Conservation (phyloP, 2,329 filamentous ascomycete species). For the Botryotinia globosa region DNA sequence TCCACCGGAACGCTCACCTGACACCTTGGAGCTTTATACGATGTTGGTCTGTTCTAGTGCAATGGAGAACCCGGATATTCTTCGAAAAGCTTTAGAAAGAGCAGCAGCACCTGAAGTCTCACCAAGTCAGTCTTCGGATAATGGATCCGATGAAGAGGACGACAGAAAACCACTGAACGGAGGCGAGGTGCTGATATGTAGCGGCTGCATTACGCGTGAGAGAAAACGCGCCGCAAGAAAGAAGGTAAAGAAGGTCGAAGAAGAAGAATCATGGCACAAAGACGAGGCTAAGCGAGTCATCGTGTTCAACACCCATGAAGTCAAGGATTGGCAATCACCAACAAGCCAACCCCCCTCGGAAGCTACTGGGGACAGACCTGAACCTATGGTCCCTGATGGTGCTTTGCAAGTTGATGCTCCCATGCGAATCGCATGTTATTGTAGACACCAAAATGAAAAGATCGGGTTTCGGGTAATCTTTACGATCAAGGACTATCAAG, state of each 20-base stretch:
- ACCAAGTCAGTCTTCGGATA: slow-evolving; percentile 23
- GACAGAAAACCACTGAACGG: slow-evolving; percentile 75
- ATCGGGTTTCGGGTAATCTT: slow-evolving; percentile 90
- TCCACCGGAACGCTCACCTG: slow-evolving; percentile 60
- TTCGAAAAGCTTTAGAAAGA: slow-evolving; percentile 56
- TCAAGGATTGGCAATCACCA: slow-evolving; percentile 76
- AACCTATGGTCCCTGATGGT: slow-evolving; percentile 51
- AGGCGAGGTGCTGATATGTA: slow-evolving; percentile 89
- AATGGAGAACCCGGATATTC: slow-evolving; percentile 69
- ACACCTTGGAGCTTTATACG: slow-evolving; percentile 76
- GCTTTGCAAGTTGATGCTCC: slow-evolving; percentile 78
- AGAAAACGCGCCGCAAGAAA: slow-evolving; percentile 87
- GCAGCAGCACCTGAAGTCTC: slow-evolving; percentile 41
- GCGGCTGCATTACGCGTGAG: slow-evolving; percentile 87
- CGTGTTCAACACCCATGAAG: slow-evolving; percentile 86
- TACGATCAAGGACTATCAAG: slow-evolving; percentile 80
- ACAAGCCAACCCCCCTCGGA: slow-evolving; percentile 51
- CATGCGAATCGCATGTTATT: slow-evolving; percentile 97
- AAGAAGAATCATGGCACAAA: slow-evolving; percentile 81
- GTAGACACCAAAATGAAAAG: slow-evolving; percentile 92
- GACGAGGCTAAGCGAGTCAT: slow-evolving; percentile 80
- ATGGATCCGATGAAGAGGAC: slow-evolving; percentile 43
- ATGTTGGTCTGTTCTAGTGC: slow-evolving; percentile 90
- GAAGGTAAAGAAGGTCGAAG: slow-evolving; percentile 88
- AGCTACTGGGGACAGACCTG: slow-evolving; percentile 45